Percentiles rank a stretch among this genome's conserved stretches.
Evolutionary conservation across 352 stramenopile genomes (phyloP).

Genomic region (Aphanomyces cochlioides): DNA sequence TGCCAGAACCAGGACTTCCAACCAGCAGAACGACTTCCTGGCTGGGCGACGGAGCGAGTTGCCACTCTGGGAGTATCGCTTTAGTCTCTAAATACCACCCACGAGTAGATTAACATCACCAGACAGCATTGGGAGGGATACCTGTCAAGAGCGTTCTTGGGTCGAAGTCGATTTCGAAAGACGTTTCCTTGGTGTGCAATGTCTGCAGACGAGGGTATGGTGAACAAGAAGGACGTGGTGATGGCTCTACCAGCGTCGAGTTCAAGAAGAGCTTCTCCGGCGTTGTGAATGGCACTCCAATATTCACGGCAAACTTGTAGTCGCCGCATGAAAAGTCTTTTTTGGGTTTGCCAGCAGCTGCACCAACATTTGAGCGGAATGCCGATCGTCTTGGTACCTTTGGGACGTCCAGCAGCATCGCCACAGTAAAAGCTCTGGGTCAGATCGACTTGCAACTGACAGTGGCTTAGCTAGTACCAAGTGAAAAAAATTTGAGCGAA

Average conservation of each 20-base stretch:
- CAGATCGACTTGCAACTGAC: slow-evolving; percentile 39
- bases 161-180: slow-evolving; percentile 75
- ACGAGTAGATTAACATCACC: slow-evolving; percentile 23
- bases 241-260: slow-evolving; percentile 39
- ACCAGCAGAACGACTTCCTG: slow-evolving; percentile 73
- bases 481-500: not conserved
- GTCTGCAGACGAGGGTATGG: not conserved
- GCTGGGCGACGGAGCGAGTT: not conserved
- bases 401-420: slow-evolving; percentile 73
- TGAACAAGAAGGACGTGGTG: no score
- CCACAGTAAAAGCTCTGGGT: slow-evolving; percentile 75
- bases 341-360: slow-evolving; percentile 40
- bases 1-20: slow-evolving; percentile 68
- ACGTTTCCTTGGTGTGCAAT: slow-evolving; percentile 41
- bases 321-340: slow-evolving; percentile 86
- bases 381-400: slow-evolving; percentile 10
- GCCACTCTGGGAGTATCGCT: not conserved
- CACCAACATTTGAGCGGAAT: not conserved
- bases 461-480: not conserved
- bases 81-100: no score
- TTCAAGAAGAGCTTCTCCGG: slow-evolving; percentile 78
- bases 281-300: slow-evolving; percentile 72
- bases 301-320: slow-evolving; percentile 87
- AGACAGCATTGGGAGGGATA: slow-evolving; percentile 30
- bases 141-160: slow-evolving; percentile 35